phyloP scores from a whole-genome alignment of 768 basidiomycete species.

The Lactarius hatsudake region DNA sequence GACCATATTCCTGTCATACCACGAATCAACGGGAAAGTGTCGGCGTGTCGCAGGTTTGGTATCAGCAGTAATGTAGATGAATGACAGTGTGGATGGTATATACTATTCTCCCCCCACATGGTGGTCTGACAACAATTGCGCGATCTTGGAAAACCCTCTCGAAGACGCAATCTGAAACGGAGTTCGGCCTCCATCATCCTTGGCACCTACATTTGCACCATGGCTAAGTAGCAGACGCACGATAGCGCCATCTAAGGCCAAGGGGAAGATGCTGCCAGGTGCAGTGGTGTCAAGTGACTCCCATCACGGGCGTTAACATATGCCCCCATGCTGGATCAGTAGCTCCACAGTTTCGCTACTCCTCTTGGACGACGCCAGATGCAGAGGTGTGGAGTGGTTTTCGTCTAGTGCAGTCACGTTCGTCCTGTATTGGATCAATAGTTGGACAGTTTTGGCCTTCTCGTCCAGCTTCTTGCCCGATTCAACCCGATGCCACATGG shows the following conservation, averaged over 20 bases:
- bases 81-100: too few species aligned
- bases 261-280: neutral
- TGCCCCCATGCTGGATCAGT: too few species aligned
- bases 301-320: neutral
- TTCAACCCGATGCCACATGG: too few species aligned
- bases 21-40: too few species aligned
- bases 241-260: neutral
- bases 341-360: neutral
- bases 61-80: too few species aligned
- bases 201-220: neutral
- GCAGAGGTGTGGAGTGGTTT: neutral
- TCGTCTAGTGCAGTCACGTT: neutral
- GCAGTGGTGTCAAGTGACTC: neutral
- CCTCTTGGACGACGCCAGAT: neutral
- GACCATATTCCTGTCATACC: too few species aligned
- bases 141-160: neutral
- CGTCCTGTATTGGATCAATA: neutral
- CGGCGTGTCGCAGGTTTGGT: too few species aligned
- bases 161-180: neutral
- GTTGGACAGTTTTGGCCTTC: neutral
- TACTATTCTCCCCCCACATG: too few species aligned
- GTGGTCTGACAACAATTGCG: neutral
- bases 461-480: rapidly evolving
- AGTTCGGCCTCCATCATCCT: neutral
- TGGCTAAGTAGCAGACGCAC: neutral